These are phyloP conservation scores for Cicer yamashitae DNA, from an alignment of 306 rosid species.

Conservation along the genomic window DNA sequence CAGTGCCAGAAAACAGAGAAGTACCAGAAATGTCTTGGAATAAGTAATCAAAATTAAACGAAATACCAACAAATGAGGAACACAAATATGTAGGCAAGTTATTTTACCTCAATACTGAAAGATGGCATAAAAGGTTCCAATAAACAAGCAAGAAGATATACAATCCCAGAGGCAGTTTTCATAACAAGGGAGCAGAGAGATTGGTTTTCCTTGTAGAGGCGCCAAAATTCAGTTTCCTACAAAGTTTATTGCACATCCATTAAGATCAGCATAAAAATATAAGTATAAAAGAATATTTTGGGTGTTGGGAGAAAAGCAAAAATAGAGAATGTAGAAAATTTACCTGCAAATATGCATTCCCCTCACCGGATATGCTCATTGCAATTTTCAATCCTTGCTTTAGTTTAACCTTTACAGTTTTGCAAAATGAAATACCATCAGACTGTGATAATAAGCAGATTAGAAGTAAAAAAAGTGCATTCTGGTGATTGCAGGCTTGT, in stretches of 20 bases:
- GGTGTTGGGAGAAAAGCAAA: not conserved
- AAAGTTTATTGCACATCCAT: slow-evolving; percentile 26
- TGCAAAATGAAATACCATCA: slow-evolving; percentile 35
- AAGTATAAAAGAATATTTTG: not conserved
- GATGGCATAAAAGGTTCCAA: slow-evolving; percentile 96
- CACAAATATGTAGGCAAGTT: slow-evolving; percentile 10
- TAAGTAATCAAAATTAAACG: slow-evolving; percentile 20
- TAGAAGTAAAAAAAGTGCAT: slow-evolving; percentile 22
- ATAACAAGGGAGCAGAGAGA: slow-evolving; percentile 77
- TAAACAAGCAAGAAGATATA: slow-evolving; percentile 82
- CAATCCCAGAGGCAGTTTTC: slow-evolving; percentile 89
- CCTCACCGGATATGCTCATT: slow-evolving; percentile 87
- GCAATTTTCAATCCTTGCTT: slow-evolving; percentile 92
- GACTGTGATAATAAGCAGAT: slow-evolving; percentile 27
- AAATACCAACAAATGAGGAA: not conserved
- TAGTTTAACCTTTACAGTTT: slow-evolving; percentile 74
- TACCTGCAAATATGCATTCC: slow-evolving; percentile 92
- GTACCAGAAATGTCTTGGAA: slow-evolving; percentile 21
- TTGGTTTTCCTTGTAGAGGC: slow-evolving; percentile 78
- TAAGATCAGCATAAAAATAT: not conserved
- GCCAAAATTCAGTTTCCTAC: slow-evolving; percentile 91
- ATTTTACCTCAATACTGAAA: slow-evolving; percentile 73
- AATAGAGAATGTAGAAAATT: slow-evolving; percentile 28
- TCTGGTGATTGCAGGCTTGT: slow-evolving; percentile 23
- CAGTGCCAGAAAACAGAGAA: slow-evolving; percentile 40